Base-by-base conservation (phyloP, 169 alveolate genomes). In the Sarcocystis neurona region DNA sequence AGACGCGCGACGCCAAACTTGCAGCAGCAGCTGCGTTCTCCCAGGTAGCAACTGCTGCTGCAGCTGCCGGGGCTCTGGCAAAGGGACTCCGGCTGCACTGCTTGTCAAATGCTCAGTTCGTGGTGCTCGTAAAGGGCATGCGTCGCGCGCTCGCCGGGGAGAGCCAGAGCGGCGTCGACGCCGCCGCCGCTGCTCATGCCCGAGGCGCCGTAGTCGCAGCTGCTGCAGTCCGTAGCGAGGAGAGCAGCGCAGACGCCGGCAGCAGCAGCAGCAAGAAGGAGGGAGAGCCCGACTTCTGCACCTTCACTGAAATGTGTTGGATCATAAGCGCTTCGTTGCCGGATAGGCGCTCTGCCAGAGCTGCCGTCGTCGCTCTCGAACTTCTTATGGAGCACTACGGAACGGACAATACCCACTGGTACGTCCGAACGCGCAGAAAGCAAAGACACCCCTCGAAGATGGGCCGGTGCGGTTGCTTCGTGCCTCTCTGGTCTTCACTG, bases 371-470 rank as follows among this genome's bases (percentile, higher is more conserved):
- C 53, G 87, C 75, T n/a, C 48, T 79, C 41, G 39, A 53, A 48
- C 63, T 48, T 15, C 37, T 79, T 58, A 79, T 79, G 87, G 72
- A n/a, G 34, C 87, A 79, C 75, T 79, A 44, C 47, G 87, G 87
- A 34, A 50, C 77, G 30, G 34, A 30, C 46, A 75, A 79, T 39
- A 32, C 75, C 77, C 48, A 79, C 87, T 79, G 87, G 87, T 79
- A 0, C 27, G 74, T 30, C 32, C 12, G 66, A 53, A 12, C n/a
- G n/a, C n/a, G n/a, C n/a, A n/a, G n/a, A n/a, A n/a, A n/a, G n/a
- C n/a, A n/a, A n/a, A n/a, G n/a, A n/a, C n/a, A n/a, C n/a, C n/a
- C n/a, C n/a, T n/a, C n/a, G n/a, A n/a, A n/a, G n/a, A n/a, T n/a
- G n/a, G n/a, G 77, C 37, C 10, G 77, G 43, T 23, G 77, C 77